These are phyloP conservation scores for Blastomyces gilchristii DNA, from an alignment of 2,329 filamentous ascomycete genomes.

Conservation along the genomic window DNA sequence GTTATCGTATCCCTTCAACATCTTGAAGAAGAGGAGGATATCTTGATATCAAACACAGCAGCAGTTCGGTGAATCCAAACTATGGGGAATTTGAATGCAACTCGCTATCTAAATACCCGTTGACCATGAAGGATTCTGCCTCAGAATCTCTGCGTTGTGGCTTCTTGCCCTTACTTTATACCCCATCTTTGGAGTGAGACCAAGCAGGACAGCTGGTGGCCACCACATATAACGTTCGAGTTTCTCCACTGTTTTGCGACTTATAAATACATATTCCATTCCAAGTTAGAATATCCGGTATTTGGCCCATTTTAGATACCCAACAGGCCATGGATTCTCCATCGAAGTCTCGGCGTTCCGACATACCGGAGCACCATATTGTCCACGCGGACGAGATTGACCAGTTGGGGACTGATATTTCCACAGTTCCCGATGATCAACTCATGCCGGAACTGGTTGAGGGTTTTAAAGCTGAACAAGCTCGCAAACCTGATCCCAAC, in stretches of 20 bases:
- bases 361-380: conserved; percentile 30
- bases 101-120: background rate
- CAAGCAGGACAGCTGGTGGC: too few relatives aligned
- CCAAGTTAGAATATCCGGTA: background rate
- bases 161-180: background rate
- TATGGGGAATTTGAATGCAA: background rate
- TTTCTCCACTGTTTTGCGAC: background rate
- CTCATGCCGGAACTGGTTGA: conserved; percentile 34
- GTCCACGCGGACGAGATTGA: conserved; percentile 43
- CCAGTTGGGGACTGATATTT: conserved; percentile 39
- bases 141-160: background rate
- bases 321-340: conserved; percentile 1
- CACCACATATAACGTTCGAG: background rate
- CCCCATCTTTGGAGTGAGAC: background rate
- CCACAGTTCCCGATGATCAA: conserved; percentile 35
- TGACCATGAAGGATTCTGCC: conserved; percentile 1
- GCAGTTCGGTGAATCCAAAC: background rate
- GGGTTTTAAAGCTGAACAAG: conserved; percentile 22
- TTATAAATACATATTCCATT: background rate
- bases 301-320: background rate
- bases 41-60: background rate
- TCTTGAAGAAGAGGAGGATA: background rate
- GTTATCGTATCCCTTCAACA: background rate
- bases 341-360: conserved; percentile 8
- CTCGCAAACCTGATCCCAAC: conserved; percentile 12